Percentiles rank a stretch among this genome's conserved stretches.
phyloP scores from a whole-genome alignment of 148 eudicot genomes.

The Rhododendron ovatum region DNA sequence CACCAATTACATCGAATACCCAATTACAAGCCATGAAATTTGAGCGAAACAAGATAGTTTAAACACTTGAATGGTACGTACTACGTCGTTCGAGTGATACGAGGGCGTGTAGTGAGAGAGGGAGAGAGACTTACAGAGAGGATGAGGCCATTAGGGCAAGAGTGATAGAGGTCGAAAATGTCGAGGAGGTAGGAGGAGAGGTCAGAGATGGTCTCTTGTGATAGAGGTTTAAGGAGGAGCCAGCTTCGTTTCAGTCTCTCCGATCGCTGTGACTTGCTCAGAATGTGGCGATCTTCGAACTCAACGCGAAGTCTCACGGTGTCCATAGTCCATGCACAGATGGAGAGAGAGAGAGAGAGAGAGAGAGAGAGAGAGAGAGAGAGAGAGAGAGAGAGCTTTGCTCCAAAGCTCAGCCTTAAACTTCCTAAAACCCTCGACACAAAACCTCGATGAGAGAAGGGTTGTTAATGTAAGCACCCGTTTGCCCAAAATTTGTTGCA shows the following conservation, averaged over 20 bases:
- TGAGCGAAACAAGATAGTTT: not conserved
- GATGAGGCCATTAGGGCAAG: constrained; percentile 76
- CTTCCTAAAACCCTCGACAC: constrained; percentile 6
- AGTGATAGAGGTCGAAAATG: constrained; percentile 46
- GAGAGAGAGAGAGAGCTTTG: not conserved
- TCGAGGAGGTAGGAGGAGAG: constrained; percentile 42
- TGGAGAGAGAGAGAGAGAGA: constrained; percentile 7
- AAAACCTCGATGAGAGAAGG: not conserved
- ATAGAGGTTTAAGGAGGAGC: constrained; percentile 54
- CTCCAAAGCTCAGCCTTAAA: not conserved
- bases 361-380: not conserved
- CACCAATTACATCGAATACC: not conserved
- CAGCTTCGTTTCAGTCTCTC: constrained; percentile 55
- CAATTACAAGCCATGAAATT: not conserved
- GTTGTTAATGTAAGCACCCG: not conserved
- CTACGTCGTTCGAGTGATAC: not conserved
- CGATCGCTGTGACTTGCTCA: constrained; percentile 53
- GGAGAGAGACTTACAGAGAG: constrained; percentile 50
- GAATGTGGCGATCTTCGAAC: constrained; percentile 45
- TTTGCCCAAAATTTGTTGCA: not conserved
- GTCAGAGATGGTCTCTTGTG: constrained; percentile 43
- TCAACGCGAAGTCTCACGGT: constrained; percentile 45
- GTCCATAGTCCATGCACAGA: constrained; percentile 28
- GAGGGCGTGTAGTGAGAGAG: constrained; percentile 4
- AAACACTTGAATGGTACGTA: not conserved